Evolutionary conservation across 2,329 filamentous ascomycete species (phyloP).

Genomic region (Pseudogymnoascus sp.): DNA sequence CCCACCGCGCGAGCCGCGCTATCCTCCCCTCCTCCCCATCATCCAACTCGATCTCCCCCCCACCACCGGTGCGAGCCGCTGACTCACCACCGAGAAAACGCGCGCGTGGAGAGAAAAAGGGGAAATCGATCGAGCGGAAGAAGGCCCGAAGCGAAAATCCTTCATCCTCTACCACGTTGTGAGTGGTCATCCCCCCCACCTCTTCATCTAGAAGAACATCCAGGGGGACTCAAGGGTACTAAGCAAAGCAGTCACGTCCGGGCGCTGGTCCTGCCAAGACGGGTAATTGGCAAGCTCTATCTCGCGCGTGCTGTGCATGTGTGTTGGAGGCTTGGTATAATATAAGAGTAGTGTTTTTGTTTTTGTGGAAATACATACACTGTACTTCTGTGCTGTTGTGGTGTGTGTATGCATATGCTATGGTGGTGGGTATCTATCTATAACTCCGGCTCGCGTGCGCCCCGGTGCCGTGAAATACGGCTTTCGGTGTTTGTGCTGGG

Average conservation of each 20-base stretch:
- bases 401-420: not conserved
- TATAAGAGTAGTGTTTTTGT: not conserved
- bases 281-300: not conserved
- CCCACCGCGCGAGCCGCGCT: not conserved
- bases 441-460: not conserved
- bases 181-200: too few species aligned
- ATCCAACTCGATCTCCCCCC: not conserved
- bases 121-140: not conserved
- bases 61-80: too few species aligned
- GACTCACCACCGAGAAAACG: too few species aligned
- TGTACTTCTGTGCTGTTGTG: not conserved
- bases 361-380: not conserved
- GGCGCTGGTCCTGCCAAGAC: not conserved
- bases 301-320: not conserved
- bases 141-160: not conserved
- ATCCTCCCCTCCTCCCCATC: not conserved
- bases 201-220: too few species aligned
- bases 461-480: not conserved
- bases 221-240: too few species aligned
- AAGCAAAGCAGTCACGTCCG: not conserved
- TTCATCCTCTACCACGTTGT: too few species aligned
- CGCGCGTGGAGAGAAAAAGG: too few species aligned
- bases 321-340: not conserved
- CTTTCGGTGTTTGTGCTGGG: not conserved
- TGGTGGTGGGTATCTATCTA: not conserved